phyloP scores from a whole-genome alignment of 2,329 filamentous ascomycete genomes.

The Parastagonospora nodorum region DNA sequence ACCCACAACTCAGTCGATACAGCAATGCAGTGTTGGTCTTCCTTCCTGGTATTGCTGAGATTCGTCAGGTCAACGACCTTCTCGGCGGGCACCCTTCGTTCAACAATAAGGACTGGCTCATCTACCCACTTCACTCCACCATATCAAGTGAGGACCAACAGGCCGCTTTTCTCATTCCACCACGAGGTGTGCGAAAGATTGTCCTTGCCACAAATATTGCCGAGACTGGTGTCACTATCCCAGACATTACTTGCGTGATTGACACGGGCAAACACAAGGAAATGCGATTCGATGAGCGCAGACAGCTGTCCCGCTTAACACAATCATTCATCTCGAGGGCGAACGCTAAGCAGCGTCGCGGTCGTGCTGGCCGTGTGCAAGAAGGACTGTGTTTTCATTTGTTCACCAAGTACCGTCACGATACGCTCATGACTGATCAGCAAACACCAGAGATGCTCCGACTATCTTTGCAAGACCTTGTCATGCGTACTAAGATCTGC shows the following conservation, averaged over 20 bases:
- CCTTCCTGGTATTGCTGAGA: conserved; percentile 91
- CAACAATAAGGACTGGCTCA: conserved; percentile 72
- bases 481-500: conserved; percentile 96
- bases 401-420: conserved; percentile 88
- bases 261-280: conserved; percentile 97
- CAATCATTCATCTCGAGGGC: conserved; percentile 95
- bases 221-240: conserved; percentile 97
- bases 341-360: conserved; percentile 92
- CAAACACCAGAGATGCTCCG: conserved; percentile 97
- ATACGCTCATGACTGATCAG: conserved; percentile 82
- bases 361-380: conserved; percentile 93
- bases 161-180: conserved; percentile 84
- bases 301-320: conserved; percentile 86
- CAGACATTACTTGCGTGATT: conserved; percentile 95
- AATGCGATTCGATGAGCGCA: conserved; percentile 93
- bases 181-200: conserved; percentile 83
- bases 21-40: conserved; percentile 95
- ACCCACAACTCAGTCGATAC: conserved; percentile 68
- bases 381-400: conserved; percentile 94
- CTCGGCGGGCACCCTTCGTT: conserved; percentile 79
- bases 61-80: conserved; percentile 84
- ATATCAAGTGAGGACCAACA: conserved; percentile 98
- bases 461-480: conserved; percentile 89
- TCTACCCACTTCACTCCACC: conserved; percentile 90
- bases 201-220: conserved; percentile 98